A percentile compares a stretch with the other conserved stretches of the same genome.
phyloP scores from a whole-genome alignment of 2,329 filamentous ascomycete genomes.

The Spiromastix sp. region DNA sequence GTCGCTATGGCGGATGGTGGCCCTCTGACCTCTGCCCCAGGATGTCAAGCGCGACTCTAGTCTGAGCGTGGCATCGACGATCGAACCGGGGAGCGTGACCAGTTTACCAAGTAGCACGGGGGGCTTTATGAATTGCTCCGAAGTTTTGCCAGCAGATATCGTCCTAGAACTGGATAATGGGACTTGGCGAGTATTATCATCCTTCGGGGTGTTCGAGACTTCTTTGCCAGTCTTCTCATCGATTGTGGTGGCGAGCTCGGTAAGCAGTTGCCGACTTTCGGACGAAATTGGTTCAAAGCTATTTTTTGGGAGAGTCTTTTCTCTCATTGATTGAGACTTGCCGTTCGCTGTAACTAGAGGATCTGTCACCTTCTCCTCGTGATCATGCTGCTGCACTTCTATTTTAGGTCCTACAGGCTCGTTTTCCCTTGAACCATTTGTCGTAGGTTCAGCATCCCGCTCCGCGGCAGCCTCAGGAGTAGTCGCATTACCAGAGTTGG shows the following conservation, averaged over 20 bases:
- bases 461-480: conserved; percentile 7
- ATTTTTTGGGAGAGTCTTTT: too few relatives aligned
- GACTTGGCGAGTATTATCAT: not conserved
- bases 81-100: conserved; percentile 54
- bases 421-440: not conserved
- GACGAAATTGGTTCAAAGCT: too few relatives aligned
- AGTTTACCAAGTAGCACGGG: conserved; percentile 51
- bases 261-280: not conserved
- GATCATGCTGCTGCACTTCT: too few relatives aligned
- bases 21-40: conserved; percentile 64
- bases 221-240: conserved; percentile 33
- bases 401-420: too few relatives aligned
- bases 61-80: conserved; percentile 52
- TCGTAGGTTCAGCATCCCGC: not conserved
- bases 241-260: conserved; percentile 31
- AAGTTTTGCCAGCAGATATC: conserved; percentile 1
- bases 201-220: conserved; percentile 12
- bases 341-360: too few relatives aligned
- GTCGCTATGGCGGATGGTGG: conserved; percentile 57
- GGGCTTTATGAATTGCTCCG: conserved; percentile 21
- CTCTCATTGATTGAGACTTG: too few relatives aligned
- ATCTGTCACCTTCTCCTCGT: too few relatives aligned
- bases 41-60: conserved; percentile 59
- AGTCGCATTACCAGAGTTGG: conserved; percentile 21
- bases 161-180: conserved; percentile 3